Evolutionary conservation across 345 rosid genomes (phyloP), one percentile per base, ranked within the genome.

Genomic region (Lepidium sativum): DNA sequence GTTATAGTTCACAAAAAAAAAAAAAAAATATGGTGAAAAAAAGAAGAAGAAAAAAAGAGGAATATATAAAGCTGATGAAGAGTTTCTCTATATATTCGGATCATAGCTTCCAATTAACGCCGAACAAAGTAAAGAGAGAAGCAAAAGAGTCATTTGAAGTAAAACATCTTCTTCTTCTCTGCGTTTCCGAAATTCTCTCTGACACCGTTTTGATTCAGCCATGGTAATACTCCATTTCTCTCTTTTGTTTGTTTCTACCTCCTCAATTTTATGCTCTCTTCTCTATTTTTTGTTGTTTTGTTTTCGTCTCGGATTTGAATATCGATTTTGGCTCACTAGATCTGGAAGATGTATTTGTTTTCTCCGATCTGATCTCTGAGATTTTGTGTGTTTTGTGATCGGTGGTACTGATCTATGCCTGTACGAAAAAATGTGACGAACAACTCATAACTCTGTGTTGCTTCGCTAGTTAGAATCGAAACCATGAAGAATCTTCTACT

Each of bases 31-130:
- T 18, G 20, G 32, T 47, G 51, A 47, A 10, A 20, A 58, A 15
- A 6, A 41, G 11, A 35, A 32, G 2, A 0, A 33, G 18, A 33
- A 6, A 44, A 40, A 53, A 4, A 39, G 21, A n/a, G 27, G 44
- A 57, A 60, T 32, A 33, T 31, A 48, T 3, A 39, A 51, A 27
- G 37, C 9, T 20, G 5, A 35, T n/a, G 11, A 32, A 41, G 33
- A 17, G 45, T 38, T 14, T 20, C 20, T 63, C 43, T 48, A 47
- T 48, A 71, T 20, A 63, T 31, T 35, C 48, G 47, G 49, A 3
- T 2, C 42, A 8, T 61, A 65, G 70, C 76, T 72, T 72, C 60
- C n/a, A 49, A 72, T 25, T 35, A 69, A 69, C 51, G 52, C 52
- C 5, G 44, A 50, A 67, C 54, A 16, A 12, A 52, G 13, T 27